Evolutionary conservation across 2,329 filamentous ascomycete genomes (phyloP).

Genomic region (Zasmidium cellare): DNA sequence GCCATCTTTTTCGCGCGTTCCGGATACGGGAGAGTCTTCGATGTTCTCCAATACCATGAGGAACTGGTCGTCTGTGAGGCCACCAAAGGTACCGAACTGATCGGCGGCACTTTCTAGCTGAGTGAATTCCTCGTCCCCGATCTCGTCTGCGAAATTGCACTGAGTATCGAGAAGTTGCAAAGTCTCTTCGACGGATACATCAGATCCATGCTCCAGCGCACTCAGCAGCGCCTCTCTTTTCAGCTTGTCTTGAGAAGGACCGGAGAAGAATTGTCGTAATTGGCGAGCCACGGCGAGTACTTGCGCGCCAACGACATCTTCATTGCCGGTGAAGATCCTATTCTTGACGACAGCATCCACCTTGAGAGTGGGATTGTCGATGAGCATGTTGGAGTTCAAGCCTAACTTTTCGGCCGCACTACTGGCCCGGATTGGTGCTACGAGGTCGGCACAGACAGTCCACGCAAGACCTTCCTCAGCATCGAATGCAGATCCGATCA

Average conservation of each 20-base stretch:
- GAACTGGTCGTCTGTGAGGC: slow-evolving; percentile 53
- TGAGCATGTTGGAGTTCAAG: slow-evolving; percentile 56
- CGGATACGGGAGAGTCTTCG: slow-evolving; percentile 38
- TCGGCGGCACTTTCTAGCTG: slow-evolving; percentile 70
- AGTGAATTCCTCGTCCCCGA: slow-evolving; percentile 78
- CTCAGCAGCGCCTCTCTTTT: slow-evolving; percentile 11
- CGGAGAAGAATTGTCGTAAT: slow-evolving; percentile 16
- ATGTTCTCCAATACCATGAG: slow-evolving; percentile 53
- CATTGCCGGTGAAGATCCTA: slow-evolving; percentile 36
- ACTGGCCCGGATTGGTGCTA: slow-evolving; percentile 77
- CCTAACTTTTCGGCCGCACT: slow-evolving; percentile 73
- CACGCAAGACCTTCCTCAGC: slow-evolving; percentile 70
- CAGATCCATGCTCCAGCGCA: slow-evolving; percentile 15
- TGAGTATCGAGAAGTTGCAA: slow-evolving; percentile 78
- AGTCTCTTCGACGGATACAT: slow-evolving; percentile 59
- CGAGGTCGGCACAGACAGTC: slow-evolving; percentile 79
- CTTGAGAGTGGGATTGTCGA: neutral
- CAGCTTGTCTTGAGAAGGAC: slow-evolving; percentile 18
- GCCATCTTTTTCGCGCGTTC: slow-evolving; percentile 42
- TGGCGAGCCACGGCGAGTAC: slow-evolving; percentile 22
- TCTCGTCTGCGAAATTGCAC: slow-evolving; percentile 73
- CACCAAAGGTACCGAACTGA: slow-evolving; percentile 58
- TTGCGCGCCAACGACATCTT: slow-evolving; percentile 26
- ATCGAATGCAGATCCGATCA: slow-evolving; percentile 76
- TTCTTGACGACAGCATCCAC: slow-evolving; percentile 2